Evolutionary conservation across 1,139 yeast genomes (phyloP), one percentile per base, ranked within the genome.

Genomic region (Debaryomycetaceae sp.): DNA sequence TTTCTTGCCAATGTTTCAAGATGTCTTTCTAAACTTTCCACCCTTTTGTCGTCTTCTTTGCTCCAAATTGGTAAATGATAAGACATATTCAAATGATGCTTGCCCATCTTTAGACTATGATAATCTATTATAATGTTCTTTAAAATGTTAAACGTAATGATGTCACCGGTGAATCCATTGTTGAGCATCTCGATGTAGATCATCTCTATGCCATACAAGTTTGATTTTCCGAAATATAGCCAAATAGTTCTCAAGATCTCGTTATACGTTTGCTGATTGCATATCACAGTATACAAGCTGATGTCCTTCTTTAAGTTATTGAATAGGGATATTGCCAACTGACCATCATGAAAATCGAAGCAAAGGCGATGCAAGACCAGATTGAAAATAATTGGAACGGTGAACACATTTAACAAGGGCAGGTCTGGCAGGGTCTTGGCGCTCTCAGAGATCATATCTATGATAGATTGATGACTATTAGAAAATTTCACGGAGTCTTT

Each of bases 221-320:
- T 65, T 20, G 68, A 53, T 49, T 69, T 70, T 6, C 78, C 78
- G 40, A 58, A 55, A 51, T 57, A 72, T 0, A 72, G 56, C 76
- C 78, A 72, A 36, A 59, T 55, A n/a, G 63, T 56, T 44, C 66
- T 60, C 38, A 74, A 53, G 6, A 72, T 58, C 49, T 71, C 71
- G 50, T 74, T 74, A 49, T 68, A 73, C 1, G 78, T 71, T 31
- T 62, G 66, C 53, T 74, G 78, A 51, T 71, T 71, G 51, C 75
- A 70, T 11, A 66, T 58, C 6, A 68, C 54, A 4, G 73, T 59
- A 53, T 68, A 70, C 22, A 71, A 49, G 13, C 56, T 53, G 24
- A 71, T 46, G 48, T 73, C 70, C 17, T 52, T 55, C 51, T 72
- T 71, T 27, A 71, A 53, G 39, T 56, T 41, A 49, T 72, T 69